Base-by-base conservation (phyloP, 169 alveolate species). In the Plasmodium gonderi region DNA sequence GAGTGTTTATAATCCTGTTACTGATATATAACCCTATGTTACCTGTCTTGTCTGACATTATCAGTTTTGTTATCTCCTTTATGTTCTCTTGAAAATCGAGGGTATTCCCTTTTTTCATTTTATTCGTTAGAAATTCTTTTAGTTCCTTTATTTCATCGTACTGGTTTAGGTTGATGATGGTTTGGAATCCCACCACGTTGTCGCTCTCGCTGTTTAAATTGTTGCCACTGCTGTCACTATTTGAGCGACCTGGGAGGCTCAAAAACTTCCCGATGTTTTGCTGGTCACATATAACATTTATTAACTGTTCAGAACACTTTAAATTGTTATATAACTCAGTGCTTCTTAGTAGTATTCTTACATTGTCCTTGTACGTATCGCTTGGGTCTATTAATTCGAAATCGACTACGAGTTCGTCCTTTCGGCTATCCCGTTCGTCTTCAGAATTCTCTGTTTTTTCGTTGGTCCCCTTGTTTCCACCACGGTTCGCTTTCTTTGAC, bases 111-210 rank as follows among this genome's bases (percentile, higher is more conserved):
- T 78, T 90, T 6, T 77, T 44, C 47, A 90, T 69, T 49, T 90
- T 90, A 11, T 77, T 68, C 54, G 74, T 31, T 1, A 90, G 64
- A 38, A 90, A 49, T 31, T 76, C 91, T 69, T 90, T 90, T 54
- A 90, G 40, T 23, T 17, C 20, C 1, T 31, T 68, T 47, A 90
- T 47, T 90, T 90, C 91, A 64, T 3, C 67, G 40, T 90, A 90
- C 60, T 90, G 94, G 9, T 90, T 90, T 64, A 90, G n/a, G 42
- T 90, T 90, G 14, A 90, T 78, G n/a, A 90, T 67, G 1, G 94
- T 90, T 79, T 17, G 40, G 40, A 90, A 90, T 0, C 83, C 42
- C 5, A 90, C 74, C 38, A 90, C 40, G 26, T 90, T 89, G 2
- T 45, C 67, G 1, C 67, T 67, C n/a, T 60, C 90, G 23, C 23